Base-by-base conservation (phyloP, 192 early-diverging fungal species). In the Coemansia sp. region DNA sequence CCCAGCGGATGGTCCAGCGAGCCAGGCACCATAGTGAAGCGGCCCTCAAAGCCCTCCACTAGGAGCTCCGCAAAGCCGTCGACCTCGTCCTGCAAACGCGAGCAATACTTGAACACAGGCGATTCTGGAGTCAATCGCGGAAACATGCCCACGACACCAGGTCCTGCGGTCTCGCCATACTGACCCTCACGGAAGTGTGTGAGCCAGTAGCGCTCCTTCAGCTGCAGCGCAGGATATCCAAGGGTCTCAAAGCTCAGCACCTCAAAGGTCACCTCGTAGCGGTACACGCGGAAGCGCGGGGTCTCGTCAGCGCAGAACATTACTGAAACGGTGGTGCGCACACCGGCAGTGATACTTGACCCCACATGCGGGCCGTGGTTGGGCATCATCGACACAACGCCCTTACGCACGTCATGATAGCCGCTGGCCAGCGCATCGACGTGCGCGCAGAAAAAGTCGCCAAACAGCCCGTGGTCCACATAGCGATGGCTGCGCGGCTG, bases 301-400 rank as follows among this genome's bases (percentile, higher is more conserved):
- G 59, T 68, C 23, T 67, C 65, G 28, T 75, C 65, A 0, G 60
- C 25, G 36, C 72, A 75, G 33, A 75, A 75, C 65, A 75, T 68
- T 14, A 49, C 35, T 3, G 72, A 67, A 1, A 75, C 59, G 11
- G 72, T 67, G 9, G 60, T 68, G 9, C 47, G 43, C 10, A 75
- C 68, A 2, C 72, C 72, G 17, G 35, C 54, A 5, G 59, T 38
- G 4, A 60, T 15, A 17, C 60, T 68, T 8, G 50, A 53, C 5
- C 49, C 44, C 8, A 60, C 51, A 33, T 60, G 34, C 1, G 64
- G 59, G 11, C 72, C 72, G 30, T 37, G 11, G 24, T 75, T 75
- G 29, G 72, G 72, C 46, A 75, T 62, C 46, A 75, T 58, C 6
- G 56, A 63, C 17, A 75, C 60, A 3, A 34, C 19, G 13, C 44